Base-by-base conservation (phyloP, 2,329 filamentous ascomycete genomes). In the Arthrobotrys entomopaga region DNA sequence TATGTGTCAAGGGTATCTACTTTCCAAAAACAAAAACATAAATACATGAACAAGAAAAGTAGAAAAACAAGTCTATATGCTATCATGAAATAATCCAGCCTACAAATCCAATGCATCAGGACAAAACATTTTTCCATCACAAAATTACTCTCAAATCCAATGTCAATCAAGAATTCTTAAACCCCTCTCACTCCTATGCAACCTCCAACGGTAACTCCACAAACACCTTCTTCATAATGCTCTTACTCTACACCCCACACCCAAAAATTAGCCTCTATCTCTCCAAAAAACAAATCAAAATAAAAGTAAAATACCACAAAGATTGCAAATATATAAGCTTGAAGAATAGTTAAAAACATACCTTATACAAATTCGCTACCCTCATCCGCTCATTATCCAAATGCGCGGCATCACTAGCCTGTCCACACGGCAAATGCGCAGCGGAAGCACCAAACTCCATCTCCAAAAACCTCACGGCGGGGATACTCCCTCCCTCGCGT, bases 381-480 rank as follows among this genome's bases (percentile, higher is more conserved):
- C 95, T 85, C 81, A 99, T 84, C n/a, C 95, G 84, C 85, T 99
- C 95, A 79, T 99, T 98, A 79, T 96, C 92, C 82, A 99, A 82
- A 86, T 99, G 95, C 16, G 94, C 95, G 59, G 90, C 89, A 80
- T 99, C 95, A 78, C 92, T 97, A 11, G 94, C 93, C 82, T 97
- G 93, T 0, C 96, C 96, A 79, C 93, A 97, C 0, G 95, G 96
- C 38, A 99, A 82, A 81, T 98, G 93, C 0, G 94, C 94, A 0
- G 95, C 94, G 0, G 93, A 93, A 0, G 95, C 95, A 1, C 86
- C 86, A 80, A 98, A 97, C 79, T 96, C 92, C 83, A 97, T 97
- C 81, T 98, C 94, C 42, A 98, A 81, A 80, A 98, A 98, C 4
- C 95, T 85, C 66, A 98, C 98, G 0, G 92, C 92, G 0, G 95